Evolutionary conservation across 805 yeast species (phyloP), one percentile per base, ranked within the genome.

Genomic region (Kuraishia capsulata): DNA sequence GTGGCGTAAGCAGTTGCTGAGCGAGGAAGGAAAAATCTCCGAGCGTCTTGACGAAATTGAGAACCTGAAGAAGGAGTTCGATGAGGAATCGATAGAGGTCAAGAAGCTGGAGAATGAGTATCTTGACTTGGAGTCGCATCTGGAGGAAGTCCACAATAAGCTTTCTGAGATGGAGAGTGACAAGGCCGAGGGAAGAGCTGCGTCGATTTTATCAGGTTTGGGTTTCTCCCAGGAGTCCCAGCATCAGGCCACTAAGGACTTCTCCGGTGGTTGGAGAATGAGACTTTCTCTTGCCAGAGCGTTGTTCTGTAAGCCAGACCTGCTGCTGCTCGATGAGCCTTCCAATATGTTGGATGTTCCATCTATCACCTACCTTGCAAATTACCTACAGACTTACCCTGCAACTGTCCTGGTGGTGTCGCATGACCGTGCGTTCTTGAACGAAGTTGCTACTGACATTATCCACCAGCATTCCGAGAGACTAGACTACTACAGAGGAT

Each of bases 191-290:
- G 81, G 95, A 43, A 78, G 94, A 59, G 99, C 98, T 13, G 97
- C 97, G 2, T 78, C 94, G 9, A 90, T 92, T 43, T 67, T 92
- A 45, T 84, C 62, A 45, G 99, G 99, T 56, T 70, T 92, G 44
- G 99, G 99, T 40, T 92, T 92, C 69, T 79, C 95, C 35, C 75
- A 76, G 45, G 95, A 83, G 51, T 74, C 96, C 4, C 98, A 92
- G 59, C 64, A 68, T 35, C 69, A 70, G 45, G 80, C 96, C 24
- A 88, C 97, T 4, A 90, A 87, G 47, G 73, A 88, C 20, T 92
- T 92, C 59, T 88, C 97, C 38, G 99, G 99, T 76, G 99, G 99
- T 78, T 92, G 98, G 98, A 82, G 98, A 74, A 92, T 92, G 98
- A 84, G 98, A 69, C 73, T 92, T 47, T 85, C 97, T n/a, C 72